A percentile compares a stretch with the other conserved stretches of the same genome.
Conservation (phyloP, 2,329 filamentous ascomycete species). For the Endocalyx cinctus region DNA sequence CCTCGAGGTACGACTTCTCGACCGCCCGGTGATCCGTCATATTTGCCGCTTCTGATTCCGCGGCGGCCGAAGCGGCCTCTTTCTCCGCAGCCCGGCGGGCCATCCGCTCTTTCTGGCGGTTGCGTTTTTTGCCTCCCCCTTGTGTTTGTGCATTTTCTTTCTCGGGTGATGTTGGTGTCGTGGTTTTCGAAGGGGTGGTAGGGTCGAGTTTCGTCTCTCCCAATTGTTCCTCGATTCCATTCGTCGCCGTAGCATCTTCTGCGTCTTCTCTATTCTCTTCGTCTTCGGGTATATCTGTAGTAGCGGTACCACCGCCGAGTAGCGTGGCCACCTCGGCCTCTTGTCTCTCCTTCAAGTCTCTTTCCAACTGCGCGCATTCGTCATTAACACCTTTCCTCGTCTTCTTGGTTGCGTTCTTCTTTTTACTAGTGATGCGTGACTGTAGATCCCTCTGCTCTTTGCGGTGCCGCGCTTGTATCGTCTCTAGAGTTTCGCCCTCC, state of each 20-base stretch:
- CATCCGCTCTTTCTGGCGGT: constrained; percentile 85
- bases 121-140: constrained; percentile 63
- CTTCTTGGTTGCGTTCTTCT: constrained; percentile 92
- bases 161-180: constrained; percentile 1
- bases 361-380: constrained; percentile 69
- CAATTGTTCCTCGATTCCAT: constrained; percentile 15
- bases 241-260: constrained; percentile 11
- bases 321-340: constrained; percentile 51
- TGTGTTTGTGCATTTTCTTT: not conserved
- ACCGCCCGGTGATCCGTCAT: constrained; percentile 69
- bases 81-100: constrained; percentile 85
- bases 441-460: constrained; percentile 88
- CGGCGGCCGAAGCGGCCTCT: constrained; percentile 62
- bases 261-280: constrained; percentile 9
- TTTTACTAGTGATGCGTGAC: constrained; percentile 83
- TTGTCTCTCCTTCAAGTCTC: constrained; percentile 62
- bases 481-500: constrained; percentile 58
- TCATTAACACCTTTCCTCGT: constrained; percentile 70
- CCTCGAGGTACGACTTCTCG: constrained; percentile 67
- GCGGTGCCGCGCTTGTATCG: constrained; percentile 73
- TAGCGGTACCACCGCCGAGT: constrained; percentile 17
- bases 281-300: not conserved
- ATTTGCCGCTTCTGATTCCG: constrained; percentile 67
- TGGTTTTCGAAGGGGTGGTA: constrained; percentile 8
- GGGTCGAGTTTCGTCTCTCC: constrained; percentile 15